Conservation (phyloP, 495 filamentous ascomycete species). For the Rostrohypoxylon terebratum region DNA sequence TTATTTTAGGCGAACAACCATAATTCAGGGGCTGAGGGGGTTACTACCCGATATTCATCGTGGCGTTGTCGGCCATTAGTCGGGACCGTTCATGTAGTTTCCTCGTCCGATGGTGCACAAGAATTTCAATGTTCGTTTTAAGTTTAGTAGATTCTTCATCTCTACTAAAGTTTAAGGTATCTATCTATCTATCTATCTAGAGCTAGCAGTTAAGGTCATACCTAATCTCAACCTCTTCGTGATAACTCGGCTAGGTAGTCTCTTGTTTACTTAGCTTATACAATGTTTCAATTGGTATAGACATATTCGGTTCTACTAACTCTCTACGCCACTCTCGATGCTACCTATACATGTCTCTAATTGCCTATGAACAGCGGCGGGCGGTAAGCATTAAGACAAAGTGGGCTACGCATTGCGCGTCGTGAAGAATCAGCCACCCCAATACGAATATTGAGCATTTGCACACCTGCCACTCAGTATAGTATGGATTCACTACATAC, state of each 20-base stretch:
- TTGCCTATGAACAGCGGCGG: slow-evolving; percentile 1
- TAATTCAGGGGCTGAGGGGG: slow-evolving; percentile 33
- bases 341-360: background rate
- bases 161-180: too few species aligned
- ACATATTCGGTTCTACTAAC: background rate
- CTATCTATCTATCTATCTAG: too few species aligned
- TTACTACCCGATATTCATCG: slow-evolving; percentile 12
- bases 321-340: background rate
- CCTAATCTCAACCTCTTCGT: slow-evolving; percentile 5
- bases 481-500: background rate
- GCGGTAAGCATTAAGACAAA: slow-evolving; percentile 1
- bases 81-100: slow-evolving; percentile 14
- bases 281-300: background rate
- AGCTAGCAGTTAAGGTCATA: background rate
- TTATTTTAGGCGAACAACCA: slow-evolving; percentile 24
- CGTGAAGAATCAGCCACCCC: background rate
- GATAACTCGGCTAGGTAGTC: too few species aligned
- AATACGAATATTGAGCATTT: background rate
- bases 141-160: slow-evolving; percentile 8
- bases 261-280: background rate
- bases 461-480: background rate
- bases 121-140: slow-evolving; percentile 17
- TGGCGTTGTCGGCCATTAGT: slow-evolving; percentile 36
- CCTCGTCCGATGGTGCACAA: background rate
- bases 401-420: background rate